These are phyloP conservation scores for Arctostaphylos glauca DNA, from an alignment of 148 eudicot species.

Conservation along the genomic window DNA sequence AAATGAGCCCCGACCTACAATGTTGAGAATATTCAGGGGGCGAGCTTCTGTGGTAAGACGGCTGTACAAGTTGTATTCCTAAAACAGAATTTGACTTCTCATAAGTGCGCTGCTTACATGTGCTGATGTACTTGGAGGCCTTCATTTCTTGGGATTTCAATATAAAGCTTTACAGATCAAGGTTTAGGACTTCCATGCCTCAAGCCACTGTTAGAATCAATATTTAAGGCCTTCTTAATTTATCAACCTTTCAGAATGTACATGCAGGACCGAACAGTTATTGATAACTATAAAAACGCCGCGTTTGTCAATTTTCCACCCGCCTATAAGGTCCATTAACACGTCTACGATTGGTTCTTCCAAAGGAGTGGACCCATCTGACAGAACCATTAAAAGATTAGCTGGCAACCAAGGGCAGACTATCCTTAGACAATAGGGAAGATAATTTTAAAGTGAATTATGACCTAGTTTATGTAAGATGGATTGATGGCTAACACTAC, in stretches of 20 bases:
- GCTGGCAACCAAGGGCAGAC: no score
- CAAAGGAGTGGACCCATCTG: background rate
- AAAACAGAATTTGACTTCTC: no score
- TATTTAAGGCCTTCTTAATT: background rate
- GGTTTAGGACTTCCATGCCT: background rate
- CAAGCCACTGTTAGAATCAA: background rate
- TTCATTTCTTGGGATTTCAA: background rate
- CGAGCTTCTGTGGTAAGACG: conserved; percentile 41
- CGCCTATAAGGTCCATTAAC: background rate
- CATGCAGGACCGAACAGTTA: background rate
- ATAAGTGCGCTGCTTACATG: background rate
- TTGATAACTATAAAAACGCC: background rate
- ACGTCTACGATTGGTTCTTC: background rate
- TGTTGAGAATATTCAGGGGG: conserved; percentile 42
- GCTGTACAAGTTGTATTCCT: no score
- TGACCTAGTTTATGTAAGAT: background rate
- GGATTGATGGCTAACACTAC: background rate
- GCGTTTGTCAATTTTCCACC: no score
- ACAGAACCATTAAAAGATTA: background rate
- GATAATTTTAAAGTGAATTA: no score
- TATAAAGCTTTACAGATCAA: background rate
- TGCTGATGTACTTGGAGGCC: background rate
- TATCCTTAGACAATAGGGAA: no score
- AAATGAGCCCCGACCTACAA: conserved; percentile 37
- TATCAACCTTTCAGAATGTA: background rate